Evolutionary conservation across 306 rosid species (phyloP).

Genomic region (Cicer arietinum): DNA sequence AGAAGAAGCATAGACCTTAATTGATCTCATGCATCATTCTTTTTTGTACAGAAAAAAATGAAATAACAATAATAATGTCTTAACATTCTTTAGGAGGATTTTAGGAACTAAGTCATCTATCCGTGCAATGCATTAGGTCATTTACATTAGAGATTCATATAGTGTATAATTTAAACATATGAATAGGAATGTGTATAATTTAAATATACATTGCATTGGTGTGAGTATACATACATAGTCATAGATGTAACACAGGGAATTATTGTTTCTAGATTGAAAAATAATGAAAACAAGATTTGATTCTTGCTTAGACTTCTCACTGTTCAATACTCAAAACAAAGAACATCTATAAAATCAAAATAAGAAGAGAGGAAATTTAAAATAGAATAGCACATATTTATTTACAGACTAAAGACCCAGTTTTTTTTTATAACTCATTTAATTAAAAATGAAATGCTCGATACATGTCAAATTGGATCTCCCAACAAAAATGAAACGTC

Average conservation of each 20-base stretch:
- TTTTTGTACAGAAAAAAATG: slow-evolving; percentile 40
- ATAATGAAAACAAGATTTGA: slow-evolving; percentile 3
- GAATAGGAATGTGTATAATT: slow-evolving; percentile 19
- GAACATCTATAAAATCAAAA: too few species aligned
- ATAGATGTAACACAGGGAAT: neutral
- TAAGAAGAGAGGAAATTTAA: too few species aligned
- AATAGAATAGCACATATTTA: too few species aligned
- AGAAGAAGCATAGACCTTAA: slow-evolving; percentile 58
- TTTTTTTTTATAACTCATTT: too few species aligned
- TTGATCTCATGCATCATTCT: slow-evolving; percentile 43
- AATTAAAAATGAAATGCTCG: too few species aligned
- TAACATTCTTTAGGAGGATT: slow-evolving; percentile 35
- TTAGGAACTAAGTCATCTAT: slow-evolving; percentile 30
- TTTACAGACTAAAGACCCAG: too few species aligned
- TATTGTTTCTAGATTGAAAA: neutral
- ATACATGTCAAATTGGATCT: too few species aligned
- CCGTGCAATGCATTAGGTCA: neutral
- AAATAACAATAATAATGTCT: neutral
- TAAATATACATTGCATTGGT: slow-evolving; percentile 23
- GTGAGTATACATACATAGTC: slow-evolving; percentile 29
- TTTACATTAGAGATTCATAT: neutral
- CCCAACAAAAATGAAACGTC: too few species aligned
- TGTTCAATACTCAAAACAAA: too few species aligned
- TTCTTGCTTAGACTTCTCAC: neutral
- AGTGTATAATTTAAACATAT: neutral